Conservation (phyloP, 495 filamentous ascomycete species). For the Aspergillus sclerotiicarbonarius region DNA sequence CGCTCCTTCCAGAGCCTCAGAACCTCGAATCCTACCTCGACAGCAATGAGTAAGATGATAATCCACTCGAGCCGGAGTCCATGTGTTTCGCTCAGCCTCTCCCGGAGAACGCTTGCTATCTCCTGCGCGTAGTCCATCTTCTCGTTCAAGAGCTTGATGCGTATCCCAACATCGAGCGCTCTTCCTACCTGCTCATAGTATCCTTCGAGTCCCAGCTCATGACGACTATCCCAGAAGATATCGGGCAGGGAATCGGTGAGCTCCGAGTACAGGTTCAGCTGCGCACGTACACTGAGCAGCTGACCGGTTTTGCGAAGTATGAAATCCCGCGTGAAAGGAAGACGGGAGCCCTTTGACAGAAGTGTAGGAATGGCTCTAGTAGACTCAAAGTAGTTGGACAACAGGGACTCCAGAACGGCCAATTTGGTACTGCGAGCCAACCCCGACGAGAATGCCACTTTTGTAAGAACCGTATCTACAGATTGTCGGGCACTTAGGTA, state of each 20-base stretch:
- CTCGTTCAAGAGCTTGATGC: slow-evolving; percentile 90
- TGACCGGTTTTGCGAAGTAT: slow-evolving; percentile 93
- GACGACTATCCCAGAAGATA: slow-evolving; percentile 91
- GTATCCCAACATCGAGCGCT: slow-evolving; percentile 85
- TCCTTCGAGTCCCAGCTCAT: slow-evolving; percentile 82
- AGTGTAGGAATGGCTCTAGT: slow-evolving; percentile 76
- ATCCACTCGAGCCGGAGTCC: slow-evolving; percentile 90
- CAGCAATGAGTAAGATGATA: slow-evolving; percentile 89
- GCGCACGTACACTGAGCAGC: slow-evolving; percentile 83
- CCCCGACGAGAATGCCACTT: slow-evolving; percentile 94
- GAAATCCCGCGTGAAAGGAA: slow-evolving; percentile 71
- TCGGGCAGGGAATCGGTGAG: slow-evolving; percentile 93
- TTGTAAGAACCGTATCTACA: slow-evolving; percentile 79
- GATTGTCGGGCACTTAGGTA: slow-evolving; percentile 32
- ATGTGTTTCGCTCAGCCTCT: slow-evolving; percentile 87
- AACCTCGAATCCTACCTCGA: slow-evolving; percentile 79
- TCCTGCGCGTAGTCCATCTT: slow-evolving; percentile 98
- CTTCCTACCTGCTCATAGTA: slow-evolving; percentile 93
- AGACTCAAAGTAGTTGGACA: slow-evolving; percentile 79
- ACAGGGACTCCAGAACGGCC: slow-evolving; percentile 83
- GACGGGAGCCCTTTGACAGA: slow-evolving; percentile 60
- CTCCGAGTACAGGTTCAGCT: slow-evolving; percentile 95
- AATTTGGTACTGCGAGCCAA: slow-evolving; percentile 95
- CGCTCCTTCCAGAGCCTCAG: slow-evolving; percentile 58
- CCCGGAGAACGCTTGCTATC: slow-evolving; percentile 84